phyloP scores from a whole-genome alignment of 1,284 basidiomycete genomes.

The Farysia itapuensis region DNA sequence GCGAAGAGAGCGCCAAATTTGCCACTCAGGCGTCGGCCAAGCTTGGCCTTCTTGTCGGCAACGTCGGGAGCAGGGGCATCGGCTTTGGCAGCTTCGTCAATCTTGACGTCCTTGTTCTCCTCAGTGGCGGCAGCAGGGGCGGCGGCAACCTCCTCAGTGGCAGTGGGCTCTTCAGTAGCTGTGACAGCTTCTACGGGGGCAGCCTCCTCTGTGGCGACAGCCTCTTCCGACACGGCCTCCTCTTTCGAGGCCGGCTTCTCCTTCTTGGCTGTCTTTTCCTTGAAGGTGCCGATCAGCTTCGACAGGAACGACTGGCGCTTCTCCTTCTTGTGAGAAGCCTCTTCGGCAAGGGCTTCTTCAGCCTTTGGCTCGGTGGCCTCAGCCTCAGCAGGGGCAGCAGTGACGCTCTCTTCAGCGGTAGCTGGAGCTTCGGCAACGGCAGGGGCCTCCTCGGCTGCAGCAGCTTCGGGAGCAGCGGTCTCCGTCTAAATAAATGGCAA shows the following conservation, averaged over 20 bases:
- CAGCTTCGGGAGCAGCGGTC: constrained; percentile 17
- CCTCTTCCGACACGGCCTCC: constrained; percentile 27
- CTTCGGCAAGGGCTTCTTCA: constrained; percentile 22
- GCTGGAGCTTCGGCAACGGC: constrained; percentile 11
- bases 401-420: constrained; percentile 9
- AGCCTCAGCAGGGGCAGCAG: constrained; percentile 1
- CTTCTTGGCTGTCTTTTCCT: constrained; percentile 45
- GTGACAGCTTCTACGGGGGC: constrained; percentile 9
- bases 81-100: constrained; percentile 45
- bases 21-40: constrained; percentile 45
- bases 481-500: constrained; percentile 4
- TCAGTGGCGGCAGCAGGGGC: constrained; percentile 13
- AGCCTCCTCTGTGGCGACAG: constrained; percentile 10
- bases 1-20: constrained; percentile 48
- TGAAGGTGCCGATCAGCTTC: constrained; percentile 43
- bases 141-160: constrained; percentile 12
- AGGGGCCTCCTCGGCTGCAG: constrained; percentile 7
- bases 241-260: constrained; percentile 32
- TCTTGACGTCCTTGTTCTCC: constrained; percentile 44
- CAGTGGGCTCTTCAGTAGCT: constrained; percentile 10
- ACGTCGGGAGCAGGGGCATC: constrained; percentile 38
- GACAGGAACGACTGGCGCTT: constrained; percentile 44
- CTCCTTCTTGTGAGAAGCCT: constrained; percentile 50
- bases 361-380: background rate
- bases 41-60: constrained; percentile 44